These are phyloP conservation scores for Striga hermonthica DNA, from an alignment of 305 asterid genomes.

Conservation along the genomic window DNA sequence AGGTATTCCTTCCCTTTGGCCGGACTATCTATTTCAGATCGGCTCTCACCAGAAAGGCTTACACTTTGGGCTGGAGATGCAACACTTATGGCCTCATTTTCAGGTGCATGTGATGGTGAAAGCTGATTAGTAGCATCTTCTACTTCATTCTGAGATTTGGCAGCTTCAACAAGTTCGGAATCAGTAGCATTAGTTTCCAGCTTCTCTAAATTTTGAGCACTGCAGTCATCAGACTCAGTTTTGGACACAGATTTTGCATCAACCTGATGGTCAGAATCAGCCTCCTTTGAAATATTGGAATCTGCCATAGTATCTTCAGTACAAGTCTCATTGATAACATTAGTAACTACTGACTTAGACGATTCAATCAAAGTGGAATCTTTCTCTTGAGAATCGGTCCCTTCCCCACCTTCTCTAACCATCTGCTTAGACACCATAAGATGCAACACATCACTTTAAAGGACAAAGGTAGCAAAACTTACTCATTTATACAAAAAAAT, in stretches of 20 bases:
- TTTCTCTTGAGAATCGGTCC: slow-evolving; percentile 36
- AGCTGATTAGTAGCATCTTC: slow-evolving; percentile 38
- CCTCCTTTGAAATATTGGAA: slow-evolving; percentile 39
- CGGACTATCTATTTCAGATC: slow-evolving; percentile 35
- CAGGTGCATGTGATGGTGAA: slow-evolving; percentile 46
- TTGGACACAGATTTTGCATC: slow-evolving; percentile 40
- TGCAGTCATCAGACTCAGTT: slow-evolving; percentile 44
- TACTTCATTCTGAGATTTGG: slow-evolving; percentile 40
- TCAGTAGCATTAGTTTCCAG: slow-evolving; percentile 42
- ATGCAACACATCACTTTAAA: slow-evolving; percentile 23
- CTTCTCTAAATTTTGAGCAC: slow-evolving; percentile 35
- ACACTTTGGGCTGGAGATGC: slow-evolving; percentile 52
- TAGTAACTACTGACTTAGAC: slow-evolving; percentile 48
- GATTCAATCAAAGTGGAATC: slow-evolving; percentile 36
- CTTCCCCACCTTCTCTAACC: slow-evolving; percentile 41
- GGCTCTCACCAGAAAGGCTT: slow-evolving; percentile 44
- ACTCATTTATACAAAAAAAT: slow-evolving; percentile 10
- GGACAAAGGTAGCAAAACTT: slow-evolving; percentile 21
- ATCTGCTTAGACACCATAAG: slow-evolving; percentile 42
- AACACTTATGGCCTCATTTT: slow-evolving; percentile 44
- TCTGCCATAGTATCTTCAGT: slow-evolving; percentile 38
- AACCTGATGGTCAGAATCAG: slow-evolving; percentile 33
- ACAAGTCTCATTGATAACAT: slow-evolving; percentile 42
- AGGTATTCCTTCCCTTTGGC: slow-evolving; percentile 42
- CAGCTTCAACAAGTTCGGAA: slow-evolving; percentile 40